These are phyloP conservation scores for Cordyceps farinosa DNA, from an alignment of 2,329 filamentous ascomycete species.

Conservation along the genomic window DNA sequence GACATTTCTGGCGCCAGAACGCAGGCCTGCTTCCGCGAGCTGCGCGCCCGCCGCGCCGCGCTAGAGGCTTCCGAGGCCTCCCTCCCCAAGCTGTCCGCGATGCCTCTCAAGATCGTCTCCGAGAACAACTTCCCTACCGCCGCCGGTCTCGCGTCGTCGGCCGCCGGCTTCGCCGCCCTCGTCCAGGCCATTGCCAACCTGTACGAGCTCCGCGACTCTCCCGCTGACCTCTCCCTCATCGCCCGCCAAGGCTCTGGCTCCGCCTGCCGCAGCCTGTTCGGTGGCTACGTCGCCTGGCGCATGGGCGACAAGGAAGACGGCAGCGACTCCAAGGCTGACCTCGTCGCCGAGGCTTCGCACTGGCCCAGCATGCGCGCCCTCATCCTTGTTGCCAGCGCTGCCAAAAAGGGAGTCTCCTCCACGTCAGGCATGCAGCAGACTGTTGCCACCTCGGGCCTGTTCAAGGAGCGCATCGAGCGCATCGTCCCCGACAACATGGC, in stretches of 20 bases:
- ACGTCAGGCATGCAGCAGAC: conserved; percentile 97
- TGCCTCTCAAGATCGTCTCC: conserved; percentile 81
- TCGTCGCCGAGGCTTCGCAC: conserved; percentile 83
- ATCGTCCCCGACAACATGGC: conserved; percentile 83
- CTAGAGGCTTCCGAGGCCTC: conserved; percentile 70
- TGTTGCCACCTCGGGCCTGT: conserved; percentile 84
- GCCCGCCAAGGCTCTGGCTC: conserved; percentile 93
- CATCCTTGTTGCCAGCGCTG: conserved; percentile 85
- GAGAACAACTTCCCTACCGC: conserved; percentile 99
- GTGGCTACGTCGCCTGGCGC: conserved; percentile 94
- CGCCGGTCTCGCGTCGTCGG: conserved; percentile 76
- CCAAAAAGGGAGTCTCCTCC: conserved; percentile 92
- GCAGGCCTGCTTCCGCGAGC: conserved; percentile 88
- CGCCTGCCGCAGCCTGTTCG: conserved; percentile 88
- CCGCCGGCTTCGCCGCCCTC: conserved; percentile 65
- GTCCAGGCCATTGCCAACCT: conserved; percentile 88
- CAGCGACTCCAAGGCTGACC: conserved; percentile 79
- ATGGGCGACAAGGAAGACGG: conserved; percentile 74
- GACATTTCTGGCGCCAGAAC: conserved; percentile 85
- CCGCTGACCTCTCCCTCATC: conserved; percentile 80
- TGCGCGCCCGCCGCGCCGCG: conserved; percentile 70
- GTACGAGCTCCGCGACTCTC: conserved; percentile 77
- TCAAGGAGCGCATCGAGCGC: conserved; percentile 67
- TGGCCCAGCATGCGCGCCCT: conserved; percentile 95
- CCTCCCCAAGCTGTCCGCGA: conserved; percentile 75